Evolutionary conservation across 305 asterid genomes (phyloP).

Genomic region (Fraxinus sp.): DNA sequence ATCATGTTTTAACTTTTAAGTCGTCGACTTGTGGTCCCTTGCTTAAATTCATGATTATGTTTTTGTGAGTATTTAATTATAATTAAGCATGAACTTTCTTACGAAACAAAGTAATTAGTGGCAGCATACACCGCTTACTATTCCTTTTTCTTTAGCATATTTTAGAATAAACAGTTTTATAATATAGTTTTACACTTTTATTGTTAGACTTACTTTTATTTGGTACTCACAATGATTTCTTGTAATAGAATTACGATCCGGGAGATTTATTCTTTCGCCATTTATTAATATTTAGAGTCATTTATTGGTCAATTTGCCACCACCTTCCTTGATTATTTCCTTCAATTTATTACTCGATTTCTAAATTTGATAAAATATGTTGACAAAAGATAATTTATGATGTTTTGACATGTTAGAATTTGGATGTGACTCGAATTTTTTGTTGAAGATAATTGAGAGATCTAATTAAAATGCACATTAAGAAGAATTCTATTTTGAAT

Average conservation of each 20-base stretch:
- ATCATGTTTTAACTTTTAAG: not conserved
- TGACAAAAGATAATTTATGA: too few species aligned
- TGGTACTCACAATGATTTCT: not conserved
- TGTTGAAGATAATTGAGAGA: too few species aligned
- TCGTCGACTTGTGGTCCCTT: not conserved
- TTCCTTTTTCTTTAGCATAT: not conserved
- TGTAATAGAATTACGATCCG: not conserved
- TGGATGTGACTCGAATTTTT: too few species aligned
- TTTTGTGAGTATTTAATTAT: not conserved
- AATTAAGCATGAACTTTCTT: not conserved
- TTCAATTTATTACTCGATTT: not conserved
- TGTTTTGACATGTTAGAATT: too few species aligned
- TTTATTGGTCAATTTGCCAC: not conserved
- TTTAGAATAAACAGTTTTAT: not conserved
- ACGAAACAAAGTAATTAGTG: not conserved
- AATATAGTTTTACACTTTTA: not conserved
- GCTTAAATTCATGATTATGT: not conserved
- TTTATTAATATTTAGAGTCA: slow-evolving; percentile 9
- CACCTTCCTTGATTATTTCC: slow-evolving; percentile 13
- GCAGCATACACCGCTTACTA: not conserved
- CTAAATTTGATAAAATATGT: not conserved
- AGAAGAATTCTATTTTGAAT: too few species aligned
- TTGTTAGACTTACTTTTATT: not conserved
- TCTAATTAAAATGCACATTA: too few species aligned
- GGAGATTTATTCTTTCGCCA: not conserved